Evolutionary conservation across 2,329 filamentous ascomycete genomes (phyloP).

Genomic region (Seiridium cupressi): DNA sequence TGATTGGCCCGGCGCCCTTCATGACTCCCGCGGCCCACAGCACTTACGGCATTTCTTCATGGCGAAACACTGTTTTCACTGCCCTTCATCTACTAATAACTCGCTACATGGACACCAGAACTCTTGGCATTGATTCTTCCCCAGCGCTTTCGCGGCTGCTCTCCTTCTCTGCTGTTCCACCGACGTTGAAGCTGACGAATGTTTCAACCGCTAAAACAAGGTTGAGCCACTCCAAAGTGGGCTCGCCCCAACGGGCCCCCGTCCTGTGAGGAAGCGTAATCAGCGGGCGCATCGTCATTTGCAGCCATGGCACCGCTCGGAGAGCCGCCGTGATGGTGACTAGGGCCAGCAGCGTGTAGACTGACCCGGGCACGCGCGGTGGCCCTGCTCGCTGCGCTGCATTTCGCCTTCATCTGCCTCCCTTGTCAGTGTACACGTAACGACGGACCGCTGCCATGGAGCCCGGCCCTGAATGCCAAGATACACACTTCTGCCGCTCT

Average conservation of each 20-base stretch:
- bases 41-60: not conserved
- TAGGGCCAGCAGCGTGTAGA: not conserved
- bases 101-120: not conserved
- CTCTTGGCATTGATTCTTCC: not conserved
- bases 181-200: constrained; percentile 1
- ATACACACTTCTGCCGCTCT: not conserved
- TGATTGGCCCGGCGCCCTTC: not conserved
- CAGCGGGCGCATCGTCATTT: not conserved
- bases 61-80: not conserved
- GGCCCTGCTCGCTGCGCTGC: too few relatives aligned
- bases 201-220: constrained; percentile 1
- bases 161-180: not conserved
- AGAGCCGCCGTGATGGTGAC: not conserved
- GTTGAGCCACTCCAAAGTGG: constrained; percentile 1
- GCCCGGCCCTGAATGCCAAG: constrained; percentile 1
- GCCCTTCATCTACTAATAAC: constrained; percentile 1
- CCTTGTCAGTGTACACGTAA: not conserved
- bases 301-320: not conserved
- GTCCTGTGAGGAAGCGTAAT: not conserved
- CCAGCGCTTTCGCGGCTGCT: not conserved
- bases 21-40: not conserved
- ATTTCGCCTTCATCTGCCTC: not conserved
- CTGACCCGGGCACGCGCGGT: too few relatives aligned
- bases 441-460: not conserved
- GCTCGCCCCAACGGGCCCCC: not conserved